Evolutionary conservation across 1,284 basidiomycete genomes (phyloP), one percentile per base, ranked within the genome.

Genomic region (Spongiforma sp.): DNA sequence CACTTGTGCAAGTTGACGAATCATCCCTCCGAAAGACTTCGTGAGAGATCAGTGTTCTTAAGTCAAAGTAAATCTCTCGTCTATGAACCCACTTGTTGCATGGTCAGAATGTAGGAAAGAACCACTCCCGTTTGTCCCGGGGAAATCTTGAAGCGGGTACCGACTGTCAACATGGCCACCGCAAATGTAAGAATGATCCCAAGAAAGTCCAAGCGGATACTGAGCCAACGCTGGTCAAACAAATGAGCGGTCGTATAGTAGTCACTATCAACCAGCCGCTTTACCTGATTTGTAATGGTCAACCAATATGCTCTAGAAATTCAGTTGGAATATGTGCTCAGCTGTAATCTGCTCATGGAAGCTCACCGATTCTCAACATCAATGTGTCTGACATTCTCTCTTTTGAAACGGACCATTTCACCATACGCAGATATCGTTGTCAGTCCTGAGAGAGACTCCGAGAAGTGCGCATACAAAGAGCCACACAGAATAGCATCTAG

Each of bases 391-490:
- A 90, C 83, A 71, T 96, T 96, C 63, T 94, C 93, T 12, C 76
- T 74, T 60, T 85, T 77, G 83, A 98, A 97, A 33, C 92, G 84
- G 7, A 85, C 80, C 4, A 82, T 76, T 72, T 91, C 90, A 15
- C 87, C 88, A 67, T 96, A 97, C 0, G 94, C 93, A n/a, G 94
- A 87, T 59, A 96, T 94, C 3, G 94, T 96, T 2, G 91, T 84
- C 52, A 96, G 80, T 26, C 95, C 95, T 12, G 89, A 89, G 11
- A 97, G 82, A n/a, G 90, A 91, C 78, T 98, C 96, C 57, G 90
- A 91, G 75, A 96, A 94, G 77, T 95, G 93, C 10, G 93, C 89
- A 73, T 96, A 95, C n/a, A 94, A 80, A 4, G 87, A 83, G 1
- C 85, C 85, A 28, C 88, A 82, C 43, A 90, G 69, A 21, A 89